phyloP scores from a whole-genome alignment of 108 stramenopile genomes.

The Skeletonema costatum region DNA sequence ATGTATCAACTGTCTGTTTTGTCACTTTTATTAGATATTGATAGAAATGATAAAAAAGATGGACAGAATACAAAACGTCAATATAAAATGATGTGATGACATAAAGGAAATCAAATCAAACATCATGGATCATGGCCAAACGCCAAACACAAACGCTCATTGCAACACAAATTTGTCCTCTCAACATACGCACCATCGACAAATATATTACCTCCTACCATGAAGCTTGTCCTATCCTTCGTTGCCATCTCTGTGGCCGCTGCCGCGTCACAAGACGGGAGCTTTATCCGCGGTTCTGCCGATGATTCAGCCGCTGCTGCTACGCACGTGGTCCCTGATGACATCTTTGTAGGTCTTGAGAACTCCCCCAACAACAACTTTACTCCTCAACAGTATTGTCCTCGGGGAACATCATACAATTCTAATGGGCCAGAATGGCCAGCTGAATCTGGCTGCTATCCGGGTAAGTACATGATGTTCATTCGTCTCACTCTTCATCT shows the following conservation, averaged over 20 bases:
- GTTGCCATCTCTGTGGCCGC: background rate
- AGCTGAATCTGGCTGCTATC: background rate
- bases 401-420: background rate
- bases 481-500: background rate
- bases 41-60: too few relatives aligned
- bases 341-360: background rate
- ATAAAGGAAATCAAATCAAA: too few relatives aligned
- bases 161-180: background rate
- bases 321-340: background rate
- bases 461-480: background rate
- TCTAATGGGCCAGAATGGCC: background rate
- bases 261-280: background rate
- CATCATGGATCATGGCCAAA: too few relatives aligned
- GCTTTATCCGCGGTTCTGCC: background rate
- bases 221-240: background rate
- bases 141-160: background rate
- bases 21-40: too few relatives aligned
- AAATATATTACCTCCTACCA: background rate
- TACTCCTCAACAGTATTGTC: background rate
- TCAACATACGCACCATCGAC: background rate
- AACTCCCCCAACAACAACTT: background rate
- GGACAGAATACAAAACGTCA: too few relatives aligned
- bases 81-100: too few relatives aligned
- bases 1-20: too few relatives aligned
- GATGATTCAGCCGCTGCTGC: background rate